A percentile compares a stretch with the other conserved stretches of the same genome.
These are phyloP conservation scores for Gastrolobium bilobum DNA, from an alignment of 306 rosid species.

Conservation along the genomic window DNA sequence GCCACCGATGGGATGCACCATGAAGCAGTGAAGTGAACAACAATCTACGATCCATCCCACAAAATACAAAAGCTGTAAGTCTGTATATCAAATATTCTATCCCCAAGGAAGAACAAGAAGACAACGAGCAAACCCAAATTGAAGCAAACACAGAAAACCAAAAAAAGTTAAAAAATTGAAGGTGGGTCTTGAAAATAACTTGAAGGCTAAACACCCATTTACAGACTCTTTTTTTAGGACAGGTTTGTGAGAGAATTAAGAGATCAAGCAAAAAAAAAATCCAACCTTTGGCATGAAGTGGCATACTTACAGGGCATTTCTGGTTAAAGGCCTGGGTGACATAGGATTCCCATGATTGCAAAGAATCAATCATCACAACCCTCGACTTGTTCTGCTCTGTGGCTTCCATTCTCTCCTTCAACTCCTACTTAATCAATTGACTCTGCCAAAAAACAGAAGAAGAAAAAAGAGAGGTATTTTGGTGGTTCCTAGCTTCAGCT, in stretches of 20 bases:
- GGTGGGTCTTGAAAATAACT: not conserved
- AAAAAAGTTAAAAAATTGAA: not conserved
- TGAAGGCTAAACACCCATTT: constrained; percentile 23
- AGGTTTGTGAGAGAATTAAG: not conserved
- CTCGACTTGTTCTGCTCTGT: constrained; percentile 54
- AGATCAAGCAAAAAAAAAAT: not conserved
- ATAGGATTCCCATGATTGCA: constrained; percentile 76
- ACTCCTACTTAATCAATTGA: constrained; percentile 10
- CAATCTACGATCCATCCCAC: constrained; percentile 64
- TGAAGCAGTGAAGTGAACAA: constrained; percentile 87
- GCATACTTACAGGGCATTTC: constrained; percentile 66
- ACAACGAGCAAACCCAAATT: not conserved
- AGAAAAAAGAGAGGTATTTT: not conserved
- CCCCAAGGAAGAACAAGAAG: not conserved
- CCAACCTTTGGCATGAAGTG: constrained; percentile 15
- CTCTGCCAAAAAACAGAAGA: too few relatives aligned
- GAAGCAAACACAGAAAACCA: not conserved
- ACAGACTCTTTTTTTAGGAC: not conserved
- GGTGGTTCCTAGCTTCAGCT: not conserved
- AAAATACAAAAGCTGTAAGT: constrained; percentile 11
- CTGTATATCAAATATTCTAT: not conserved
- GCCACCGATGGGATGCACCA: constrained; percentile 99
- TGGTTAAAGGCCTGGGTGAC: constrained; percentile 66
- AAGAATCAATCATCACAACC: constrained; percentile 72
- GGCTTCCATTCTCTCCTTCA: constrained; percentile 53